Base-by-base conservation (phyloP, 768 basidiomycete species). In the Phylloporus arenicola region DNA sequence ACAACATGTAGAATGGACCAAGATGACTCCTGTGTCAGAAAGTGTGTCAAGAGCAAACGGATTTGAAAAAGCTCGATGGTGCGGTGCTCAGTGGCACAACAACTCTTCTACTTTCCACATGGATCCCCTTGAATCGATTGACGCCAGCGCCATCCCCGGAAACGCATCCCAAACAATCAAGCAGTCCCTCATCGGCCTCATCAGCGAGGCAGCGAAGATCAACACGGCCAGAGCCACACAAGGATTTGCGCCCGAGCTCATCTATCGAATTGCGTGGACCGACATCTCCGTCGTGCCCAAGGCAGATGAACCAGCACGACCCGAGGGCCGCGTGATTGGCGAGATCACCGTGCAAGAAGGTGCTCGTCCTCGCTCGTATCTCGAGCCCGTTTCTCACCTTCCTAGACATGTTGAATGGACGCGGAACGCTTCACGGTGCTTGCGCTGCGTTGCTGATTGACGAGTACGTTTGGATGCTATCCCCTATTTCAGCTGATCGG, bases 371-470 rank as follows among this genome's bases (percentile, higher is more conserved):
- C n/a, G n/a, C n/a, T n/a, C n/a, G n/a, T n/a, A n/a, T n/a, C n/a
- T n/a, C n/a, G n/a, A n/a, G n/a, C n/a, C n/a, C n/a, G n/a, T n/a
- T n/a, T 34, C 13, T 20, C 31, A 24, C 6, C 22, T 25, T 34
- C 6, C 16, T 44, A 82, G 81, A 82, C 52, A 82, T 83, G 80
- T 45, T 82, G 9, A 82, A 82, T 52, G 70, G 67, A 17, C 55
- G 43, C 4, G 71, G 72, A n/a, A 71, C 61, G 37, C 56, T 83
- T 1, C 82, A 83, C 42, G 81, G 81, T 24, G 80, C 74, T 17
- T 83, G 81, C 54, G 70, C 75, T 3, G 80, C 77, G 0, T 71
- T 75, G 46, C 62, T 83, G 4, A 72, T 82, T 35, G 81, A 83
- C 62, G 56, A 73, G 81, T 77, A 40, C 25, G 75, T 70, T 16